phyloP scores from a whole-genome alignment of 2,329 filamentous ascomycete species.

The Myriosclerotinia curreyana region DNA sequence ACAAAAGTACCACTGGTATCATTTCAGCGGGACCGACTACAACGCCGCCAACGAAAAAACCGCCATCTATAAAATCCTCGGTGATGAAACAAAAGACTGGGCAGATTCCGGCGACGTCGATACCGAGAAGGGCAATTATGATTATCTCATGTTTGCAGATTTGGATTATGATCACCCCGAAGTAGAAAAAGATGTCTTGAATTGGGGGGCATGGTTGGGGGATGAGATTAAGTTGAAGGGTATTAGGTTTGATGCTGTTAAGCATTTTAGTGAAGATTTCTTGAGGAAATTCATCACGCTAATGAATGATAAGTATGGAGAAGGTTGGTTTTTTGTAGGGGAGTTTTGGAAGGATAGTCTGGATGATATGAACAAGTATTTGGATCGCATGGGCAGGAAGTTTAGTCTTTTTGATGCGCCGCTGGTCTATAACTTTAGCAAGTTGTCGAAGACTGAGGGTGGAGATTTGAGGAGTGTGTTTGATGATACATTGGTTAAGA shows the following conservation, averaged over 20 bases:
- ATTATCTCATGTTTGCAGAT: constrained; percentile 71
- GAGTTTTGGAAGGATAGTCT: constrained; percentile 66
- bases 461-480: constrained; percentile 64
- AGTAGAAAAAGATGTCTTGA: constrained; percentile 60
- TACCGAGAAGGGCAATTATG: constrained; percentile 62
- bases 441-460: constrained; percentile 53
- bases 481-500: constrained; percentile 55
- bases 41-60: constrained; percentile 54
- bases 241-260: constrained; percentile 69
- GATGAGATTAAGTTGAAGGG: constrained; percentile 59
- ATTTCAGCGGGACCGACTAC: constrained; percentile 68
- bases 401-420: constrained; percentile 65
- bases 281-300: constrained; percentile 60
- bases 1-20: constrained; percentile 63
- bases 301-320: constrained; percentile 50
- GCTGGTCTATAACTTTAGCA: constrained; percentile 64
- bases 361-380: constrained; percentile 53
- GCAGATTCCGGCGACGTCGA: constrained; percentile 56
- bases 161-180: constrained; percentile 63
- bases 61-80: constrained; percentile 64
- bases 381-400: constrained; percentile 56
- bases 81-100: constrained; percentile 60
- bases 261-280: constrained; percentile 69
- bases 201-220: constrained; percentile 67
- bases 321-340: constrained; percentile 62